These are phyloP conservation scores for Vigna unguiculata DNA, from an alignment of 306 rosid species.

Conservation along the genomic window DNA sequence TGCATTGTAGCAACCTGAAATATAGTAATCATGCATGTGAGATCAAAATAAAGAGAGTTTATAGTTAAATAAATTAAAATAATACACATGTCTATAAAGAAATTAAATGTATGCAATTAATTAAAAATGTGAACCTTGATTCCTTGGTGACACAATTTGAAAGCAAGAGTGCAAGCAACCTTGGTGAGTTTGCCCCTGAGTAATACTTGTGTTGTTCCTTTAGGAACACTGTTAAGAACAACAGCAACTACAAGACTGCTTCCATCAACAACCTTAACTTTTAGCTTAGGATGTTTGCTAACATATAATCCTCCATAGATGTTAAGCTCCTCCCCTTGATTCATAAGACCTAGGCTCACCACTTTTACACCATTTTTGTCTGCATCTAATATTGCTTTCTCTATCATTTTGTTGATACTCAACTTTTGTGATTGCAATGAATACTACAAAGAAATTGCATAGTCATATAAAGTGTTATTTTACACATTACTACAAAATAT, in stretches of 20 bases:
- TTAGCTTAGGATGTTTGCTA: slow-evolving; percentile 54
- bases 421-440: slow-evolving; percentile 40
- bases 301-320: slow-evolving; percentile 64
- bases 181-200: slow-evolving; percentile 74
- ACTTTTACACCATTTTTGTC: slow-evolving; percentile 53
- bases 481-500: background rate
- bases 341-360: slow-evolving; percentile 55
- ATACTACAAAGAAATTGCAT: background rate
- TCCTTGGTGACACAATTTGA: slow-evolving; percentile 56
- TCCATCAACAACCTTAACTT: slow-evolving; percentile 77
- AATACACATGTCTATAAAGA: background rate
- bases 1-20: slow-evolving; percentile 56
- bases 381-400: slow-evolving; percentile 55
- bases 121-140: slow-evolving; percentile 49
- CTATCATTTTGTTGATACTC: slow-evolving; percentile 48
- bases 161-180: slow-evolving; percentile 65
- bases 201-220: slow-evolving; percentile 70
- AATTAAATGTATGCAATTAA: background rate
- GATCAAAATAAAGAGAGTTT: background rate
- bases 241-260: slow-evolving; percentile 69
- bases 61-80: background rate
- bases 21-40: background rate
- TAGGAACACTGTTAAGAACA: slow-evolving; percentile 64
- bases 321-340: slow-evolving; percentile 73
- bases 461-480: background rate